Evolutionary conservation across 2,329 filamentous ascomycete genomes (phyloP), one percentile per base, ranked within the genome.

Genomic region (Aureobasidium namibiae): DNA sequence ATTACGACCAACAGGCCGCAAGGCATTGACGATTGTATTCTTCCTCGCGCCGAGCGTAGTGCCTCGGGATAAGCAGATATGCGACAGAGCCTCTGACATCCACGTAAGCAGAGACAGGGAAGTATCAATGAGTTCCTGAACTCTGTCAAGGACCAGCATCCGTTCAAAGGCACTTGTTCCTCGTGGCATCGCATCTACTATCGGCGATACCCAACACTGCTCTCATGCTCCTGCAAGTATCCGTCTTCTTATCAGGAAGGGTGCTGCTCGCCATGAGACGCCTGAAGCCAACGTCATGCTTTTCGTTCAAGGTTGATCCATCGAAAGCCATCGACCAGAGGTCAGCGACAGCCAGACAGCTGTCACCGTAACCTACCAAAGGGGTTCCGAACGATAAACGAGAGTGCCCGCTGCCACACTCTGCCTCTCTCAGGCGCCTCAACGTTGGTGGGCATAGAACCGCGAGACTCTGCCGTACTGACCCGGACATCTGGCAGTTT

Each of bases 1-100:
- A 67, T 46, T 67, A 65, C n/a, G 65, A 21, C 66, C 1, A 67
- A 65, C 24, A 65, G 66, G 56, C 63, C 63, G 10, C 39, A 61
- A 24, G 65, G 65, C 1, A 50, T 66, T 8, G 64, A 67, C 49
- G 65, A 66, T 34, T 31, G 66, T 4, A 58, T 64, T 13, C 48
- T 34, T 5, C 66, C 66, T 33, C 45, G 31, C 29, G 18, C 42
- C 33, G 63, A 16, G 13, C 23, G 31, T 16, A 21, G 46, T 50
- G 46, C 36, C 3, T 52, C 33, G 23, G 38, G 13, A 38, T 5
- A n/a, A 11, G 24, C 5, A 4, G 10, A 48, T 33, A 10, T 9
- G 2, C 26, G 29, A 44, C 23, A 13, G n/a, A n/a, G 14, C n/a
- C 23, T 45, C 9, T 8, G 23, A 8, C 26, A 26, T 14, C 13